phyloP scores from a whole-genome alignment of 306 rosid genomes.

The Acacia acuminata region DNA sequence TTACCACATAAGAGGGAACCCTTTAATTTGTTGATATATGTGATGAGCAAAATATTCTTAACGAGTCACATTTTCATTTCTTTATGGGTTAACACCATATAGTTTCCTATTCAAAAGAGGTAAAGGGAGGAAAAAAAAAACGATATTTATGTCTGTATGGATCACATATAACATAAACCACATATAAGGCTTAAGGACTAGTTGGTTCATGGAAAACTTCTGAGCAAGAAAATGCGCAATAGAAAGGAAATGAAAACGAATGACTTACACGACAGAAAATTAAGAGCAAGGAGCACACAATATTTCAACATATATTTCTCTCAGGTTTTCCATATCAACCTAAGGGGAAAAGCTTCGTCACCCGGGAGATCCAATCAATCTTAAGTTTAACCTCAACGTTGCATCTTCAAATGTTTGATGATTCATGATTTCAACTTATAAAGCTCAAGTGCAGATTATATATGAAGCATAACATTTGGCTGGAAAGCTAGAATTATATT shows the following conservation, averaged over 20 bases:
- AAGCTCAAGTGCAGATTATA: background rate
- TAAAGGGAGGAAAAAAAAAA: background rate
- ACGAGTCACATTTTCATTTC: background rate
- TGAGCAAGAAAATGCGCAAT: too few relatives aligned
- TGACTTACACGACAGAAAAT: background rate
- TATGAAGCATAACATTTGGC: slow-evolving; percentile 1
- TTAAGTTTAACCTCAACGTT: background rate
- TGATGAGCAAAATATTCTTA: background rate
- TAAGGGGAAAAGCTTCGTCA: background rate
- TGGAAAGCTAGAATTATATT: background rate
- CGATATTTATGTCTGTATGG: background rate
- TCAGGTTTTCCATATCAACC: too few relatives aligned
- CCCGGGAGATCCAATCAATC: background rate
- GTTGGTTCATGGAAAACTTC: background rate
- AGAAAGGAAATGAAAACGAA: background rate
- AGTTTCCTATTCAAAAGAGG: background rate
- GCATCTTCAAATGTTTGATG: background rate
- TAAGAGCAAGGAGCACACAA: background rate
- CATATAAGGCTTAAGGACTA: background rate
- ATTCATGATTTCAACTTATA: background rate
- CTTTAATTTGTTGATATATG: background rate
- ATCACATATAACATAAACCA: background rate
- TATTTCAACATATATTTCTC: background rate
- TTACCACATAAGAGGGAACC: background rate
- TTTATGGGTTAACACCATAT: background rate